Evolutionary conservation across 2,329 filamentous ascomycete species (phyloP).

Genomic region (Penicillium sp.): DNA sequence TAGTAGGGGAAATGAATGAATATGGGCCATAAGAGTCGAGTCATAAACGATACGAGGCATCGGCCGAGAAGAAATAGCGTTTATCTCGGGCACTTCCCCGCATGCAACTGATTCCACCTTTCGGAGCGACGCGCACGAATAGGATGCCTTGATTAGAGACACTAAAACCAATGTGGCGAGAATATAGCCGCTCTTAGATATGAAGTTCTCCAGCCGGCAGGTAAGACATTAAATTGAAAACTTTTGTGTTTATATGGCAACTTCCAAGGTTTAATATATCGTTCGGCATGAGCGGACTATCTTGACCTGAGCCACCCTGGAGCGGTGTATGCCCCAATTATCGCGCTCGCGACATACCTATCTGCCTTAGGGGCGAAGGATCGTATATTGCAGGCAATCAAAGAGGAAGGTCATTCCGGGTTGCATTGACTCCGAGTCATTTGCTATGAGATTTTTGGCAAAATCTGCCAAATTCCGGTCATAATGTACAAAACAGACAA

Average conservation of each 20-base stretch:
- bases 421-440: too few species aligned
- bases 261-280: too few species aligned
- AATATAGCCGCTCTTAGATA: neutral
- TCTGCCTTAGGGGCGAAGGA: neutral
- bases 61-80: slow-evolving; percentile 16
- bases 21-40: slow-evolving; percentile 4
- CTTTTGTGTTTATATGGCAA: too few species aligned
- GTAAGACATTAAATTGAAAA: neutral
- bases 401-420: neutral
- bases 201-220: neutral
- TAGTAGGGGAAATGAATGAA: neutral
- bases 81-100: slow-evolving; percentile 24
- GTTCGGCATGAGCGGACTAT: neutral
- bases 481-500: neutral
- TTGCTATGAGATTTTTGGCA: too few species aligned
- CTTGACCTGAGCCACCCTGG: too few species aligned
- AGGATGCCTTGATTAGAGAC: neutral
- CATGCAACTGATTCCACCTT: neutral
- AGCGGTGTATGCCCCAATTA: too few species aligned
- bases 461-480: too few species aligned
- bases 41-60: slow-evolving; percentile 12
- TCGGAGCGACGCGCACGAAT: neutral
- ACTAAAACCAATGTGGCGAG: neutral
- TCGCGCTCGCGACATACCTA: too few species aligned
- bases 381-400: neutral